Conservation (phyloP, 2,329 filamentous ascomycete species). For the Pleomassaria siparia region DNA sequence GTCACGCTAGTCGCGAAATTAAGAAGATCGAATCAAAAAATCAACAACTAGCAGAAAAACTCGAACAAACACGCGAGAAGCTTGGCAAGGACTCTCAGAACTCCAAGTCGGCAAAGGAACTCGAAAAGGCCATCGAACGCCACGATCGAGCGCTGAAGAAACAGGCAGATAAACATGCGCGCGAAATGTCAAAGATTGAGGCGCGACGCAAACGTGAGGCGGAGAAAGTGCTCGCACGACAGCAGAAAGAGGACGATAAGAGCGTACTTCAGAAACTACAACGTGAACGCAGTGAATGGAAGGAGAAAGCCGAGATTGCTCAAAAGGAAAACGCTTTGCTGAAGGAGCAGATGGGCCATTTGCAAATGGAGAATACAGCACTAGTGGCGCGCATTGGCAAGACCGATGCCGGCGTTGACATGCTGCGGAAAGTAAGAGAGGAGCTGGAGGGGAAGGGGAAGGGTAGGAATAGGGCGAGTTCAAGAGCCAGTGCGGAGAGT, state of each 20-base stretch:
- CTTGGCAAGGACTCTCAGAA: conserved; percentile 41
- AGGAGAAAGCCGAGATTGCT: conserved; percentile 48
- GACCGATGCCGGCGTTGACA: conserved; percentile 36
- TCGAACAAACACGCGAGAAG: conserved; percentile 58
- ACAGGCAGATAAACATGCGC: conserved; percentile 45
- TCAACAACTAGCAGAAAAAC: conserved; percentile 61
- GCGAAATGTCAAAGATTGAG: conserved; percentile 62
- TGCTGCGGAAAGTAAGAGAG: conserved; percentile 35
- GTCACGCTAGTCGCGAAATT: conserved; percentile 54
- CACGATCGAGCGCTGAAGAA: conserved; percentile 59
- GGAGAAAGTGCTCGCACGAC: conserved; percentile 64
- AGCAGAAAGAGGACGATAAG: conserved; percentile 60
- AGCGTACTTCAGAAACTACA: conserved; percentile 50
- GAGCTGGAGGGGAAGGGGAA: conserved; percentile 24
- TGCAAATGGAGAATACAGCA: conserved; percentile 61
- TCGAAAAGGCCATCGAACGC: conserved; percentile 63
- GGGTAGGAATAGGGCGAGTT: conserved; percentile 24
- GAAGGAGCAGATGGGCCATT: conserved; percentile 53
- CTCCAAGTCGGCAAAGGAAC: conserved; percentile 51
- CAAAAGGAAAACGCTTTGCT: conserved; percentile 54
- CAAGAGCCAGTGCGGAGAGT: conserved; percentile 26
- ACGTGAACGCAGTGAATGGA: conserved; percentile 52
- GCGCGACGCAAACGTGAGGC: conserved; percentile 67
- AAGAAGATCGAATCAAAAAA: conserved; percentile 63
- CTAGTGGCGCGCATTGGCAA: conserved; percentile 51